Evolutionary conservation across 2,329 filamentous ascomycete genomes (phyloP), one percentile per base, ranked within the genome.

Genomic region (Sphaerostilbella broomeana): DNA sequence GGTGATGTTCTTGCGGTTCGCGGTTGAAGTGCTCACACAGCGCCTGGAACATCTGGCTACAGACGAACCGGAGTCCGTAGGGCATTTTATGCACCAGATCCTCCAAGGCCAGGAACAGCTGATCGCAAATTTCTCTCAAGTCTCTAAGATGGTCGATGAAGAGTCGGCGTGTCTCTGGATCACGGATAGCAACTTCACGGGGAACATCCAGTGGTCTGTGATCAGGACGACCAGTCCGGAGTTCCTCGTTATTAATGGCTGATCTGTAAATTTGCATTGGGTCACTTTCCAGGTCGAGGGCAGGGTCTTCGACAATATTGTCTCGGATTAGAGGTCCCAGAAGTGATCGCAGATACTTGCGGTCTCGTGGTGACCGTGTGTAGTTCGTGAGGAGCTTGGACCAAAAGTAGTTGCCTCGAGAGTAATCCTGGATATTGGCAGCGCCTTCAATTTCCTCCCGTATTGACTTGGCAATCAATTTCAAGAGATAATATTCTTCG

Each of bases 211-310:
- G 78, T 22, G 81, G 84, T 46, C 92, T 77, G 35, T 76, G 77
- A 58, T 89, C 95, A 15, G 86, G 79, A 48, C 80, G 79, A 4
- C 92, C 92, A 0, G 92, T 98, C 13, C 87, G 81, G 17, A 98
- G 77, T 63, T 98, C 92, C 61, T 97, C 90, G 53, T 98, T 95
- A 66, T 94, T 97, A 65, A 98, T 94, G 11, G 87, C 82, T 5
- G 88, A 92, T 28, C 86, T 79, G 63, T 98, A 97, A 42, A 98
- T 98, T 52, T 97, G 90, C 70, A 97, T 83, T 0, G 92, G 92
- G 56, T 98, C 92, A 58, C 90, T 95, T 63, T 98, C 92, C 18
- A 98, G 72, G 58, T 98, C 90, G 22, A 98, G 70, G 5, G 82
- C 83, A 10, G 88, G 81, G 51, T 95, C 92, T 39, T 95, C 92